Conservation (phyloP, 2,329 filamentous ascomycete genomes). For the Venturia aucupariae region DNA sequence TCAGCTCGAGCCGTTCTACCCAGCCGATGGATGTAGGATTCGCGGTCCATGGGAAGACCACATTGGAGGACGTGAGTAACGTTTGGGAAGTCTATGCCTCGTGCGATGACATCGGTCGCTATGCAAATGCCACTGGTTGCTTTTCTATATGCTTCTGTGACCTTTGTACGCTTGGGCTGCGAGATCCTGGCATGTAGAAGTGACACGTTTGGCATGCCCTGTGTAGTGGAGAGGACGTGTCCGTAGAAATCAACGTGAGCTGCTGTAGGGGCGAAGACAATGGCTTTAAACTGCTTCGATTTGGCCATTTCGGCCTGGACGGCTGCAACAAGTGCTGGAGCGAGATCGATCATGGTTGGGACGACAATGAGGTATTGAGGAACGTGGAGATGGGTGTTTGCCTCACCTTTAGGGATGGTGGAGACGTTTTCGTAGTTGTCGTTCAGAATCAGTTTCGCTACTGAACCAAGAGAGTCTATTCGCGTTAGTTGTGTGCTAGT, state of each 20-base stretch:
- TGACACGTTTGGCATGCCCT: slow-evolving; percentile 83
- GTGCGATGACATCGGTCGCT: slow-evolving; percentile 89
- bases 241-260: slow-evolving; percentile 28
- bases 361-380: slow-evolving; percentile 74
- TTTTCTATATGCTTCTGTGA: slow-evolving; percentile 82
- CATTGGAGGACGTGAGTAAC: slow-evolving; percentile 93
- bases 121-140: slow-evolving; percentile 76
- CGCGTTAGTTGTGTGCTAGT: slow-evolving; percentile 31
- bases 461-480: slow-evolving; percentile 1
- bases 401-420: slow-evolving; percentile 71
- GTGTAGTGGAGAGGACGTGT: slow-evolving; percentile 26
- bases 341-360: slow-evolving; percentile 35
- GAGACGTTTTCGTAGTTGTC: slow-evolving; percentile 77
- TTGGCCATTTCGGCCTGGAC: slow-evolving; percentile 52
- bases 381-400: slow-evolving; percentile 84
- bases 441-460: slow-evolving; percentile 34
- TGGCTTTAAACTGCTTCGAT: slow-evolving; percentile 65
- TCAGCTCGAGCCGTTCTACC: slow-evolving; percentile 60
- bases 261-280: slow-evolving; percentile 38
- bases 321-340: slow-evolving; percentile 41
- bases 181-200: slow-evolving; percentile 85
- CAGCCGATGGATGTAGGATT: slow-evolving; percentile 96
- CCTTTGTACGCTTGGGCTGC: slow-evolving; percentile 80
- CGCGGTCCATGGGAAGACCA: slow-evolving; percentile 87
- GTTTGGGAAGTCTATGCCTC: slow-evolving; percentile 88